Conservation (phyloP, 108 stramenopile genomes). For the Nannochloropsis salina region DNA sequence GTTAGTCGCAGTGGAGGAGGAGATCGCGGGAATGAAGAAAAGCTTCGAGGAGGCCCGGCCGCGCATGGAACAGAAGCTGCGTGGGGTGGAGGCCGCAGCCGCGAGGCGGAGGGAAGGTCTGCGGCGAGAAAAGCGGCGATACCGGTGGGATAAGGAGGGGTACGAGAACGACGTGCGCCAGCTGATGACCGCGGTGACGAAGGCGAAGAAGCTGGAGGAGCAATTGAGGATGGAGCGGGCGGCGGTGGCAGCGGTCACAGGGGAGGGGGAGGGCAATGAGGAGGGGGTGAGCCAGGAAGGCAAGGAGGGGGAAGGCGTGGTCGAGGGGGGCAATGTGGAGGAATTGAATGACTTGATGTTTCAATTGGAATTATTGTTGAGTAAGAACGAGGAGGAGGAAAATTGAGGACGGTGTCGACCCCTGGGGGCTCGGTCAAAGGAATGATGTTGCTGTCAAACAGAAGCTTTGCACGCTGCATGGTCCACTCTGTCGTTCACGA, state of each 20-base stretch:
- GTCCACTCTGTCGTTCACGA: no score
- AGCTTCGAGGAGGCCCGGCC: not conserved
- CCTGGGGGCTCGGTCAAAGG: no score
- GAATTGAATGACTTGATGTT: not conserved
- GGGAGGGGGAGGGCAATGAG: not conserved
- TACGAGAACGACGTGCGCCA: not conserved
- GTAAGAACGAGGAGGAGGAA: not conserved
- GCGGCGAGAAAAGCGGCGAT: not conserved
- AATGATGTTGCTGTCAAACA: no score
- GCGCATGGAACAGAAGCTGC: constrained; percentile 1
- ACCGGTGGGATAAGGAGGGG: not conserved
- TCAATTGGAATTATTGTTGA: not conserved
- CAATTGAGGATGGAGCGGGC: not conserved
- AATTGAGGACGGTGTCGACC: not conserved
- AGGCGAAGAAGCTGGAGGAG: not conserved
- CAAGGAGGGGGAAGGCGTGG: not conserved
- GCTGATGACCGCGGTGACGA: not conserved
- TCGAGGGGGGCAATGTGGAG: not conserved
- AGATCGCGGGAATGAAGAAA: not conserved
- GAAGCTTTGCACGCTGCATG: no score
- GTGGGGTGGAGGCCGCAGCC: not conserved
- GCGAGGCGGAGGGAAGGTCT: not conserved
- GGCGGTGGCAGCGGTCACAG: not conserved
- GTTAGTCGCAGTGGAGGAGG: not conserved
- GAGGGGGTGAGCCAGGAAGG: not conserved